Conservation (phyloP, 192 early-diverging fungal genomes). For the Chytriomyces sp. region DNA sequence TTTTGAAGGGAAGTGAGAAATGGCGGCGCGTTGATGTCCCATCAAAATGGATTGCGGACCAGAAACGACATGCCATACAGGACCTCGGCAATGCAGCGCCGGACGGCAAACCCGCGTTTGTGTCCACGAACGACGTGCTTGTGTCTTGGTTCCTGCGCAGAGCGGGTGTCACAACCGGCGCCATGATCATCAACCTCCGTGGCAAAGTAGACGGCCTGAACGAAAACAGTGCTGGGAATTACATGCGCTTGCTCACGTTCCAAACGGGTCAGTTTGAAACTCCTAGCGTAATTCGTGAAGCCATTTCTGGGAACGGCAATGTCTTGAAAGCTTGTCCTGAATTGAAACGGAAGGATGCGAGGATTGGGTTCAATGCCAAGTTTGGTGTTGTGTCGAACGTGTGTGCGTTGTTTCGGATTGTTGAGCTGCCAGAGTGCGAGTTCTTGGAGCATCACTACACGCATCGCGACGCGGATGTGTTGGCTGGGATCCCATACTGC, state of each 20-base stretch:
- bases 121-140: background rate
- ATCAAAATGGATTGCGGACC: background rate
- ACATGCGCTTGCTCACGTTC: conserved; percentile 1
- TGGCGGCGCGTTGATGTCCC: background rate
- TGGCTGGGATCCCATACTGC: background rate
- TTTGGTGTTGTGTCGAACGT: conserved; percentile 8
- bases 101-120: background rate
- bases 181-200: background rate
- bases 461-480: background rate
- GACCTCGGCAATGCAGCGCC: background rate
- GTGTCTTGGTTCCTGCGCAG: background rate
- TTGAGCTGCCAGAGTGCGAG: conserved; percentile 14
- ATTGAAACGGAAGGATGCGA: no score
- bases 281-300: background rate
- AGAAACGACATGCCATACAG: background rate
- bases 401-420: conserved; percentile 10
- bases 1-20: background rate
- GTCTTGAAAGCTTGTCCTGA: background rate
- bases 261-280: conserved; percentile 4
- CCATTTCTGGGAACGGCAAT: background rate
- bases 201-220: background rate
- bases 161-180: background rate
- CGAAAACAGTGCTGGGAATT: conserved; percentile 1
- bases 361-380: background rate
- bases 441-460: conserved; percentile 29